These are phyloP conservation scores for Alternaria solani DNA, from an alignment of 2,329 filamentous ascomycete species.

Conservation along the genomic window DNA sequence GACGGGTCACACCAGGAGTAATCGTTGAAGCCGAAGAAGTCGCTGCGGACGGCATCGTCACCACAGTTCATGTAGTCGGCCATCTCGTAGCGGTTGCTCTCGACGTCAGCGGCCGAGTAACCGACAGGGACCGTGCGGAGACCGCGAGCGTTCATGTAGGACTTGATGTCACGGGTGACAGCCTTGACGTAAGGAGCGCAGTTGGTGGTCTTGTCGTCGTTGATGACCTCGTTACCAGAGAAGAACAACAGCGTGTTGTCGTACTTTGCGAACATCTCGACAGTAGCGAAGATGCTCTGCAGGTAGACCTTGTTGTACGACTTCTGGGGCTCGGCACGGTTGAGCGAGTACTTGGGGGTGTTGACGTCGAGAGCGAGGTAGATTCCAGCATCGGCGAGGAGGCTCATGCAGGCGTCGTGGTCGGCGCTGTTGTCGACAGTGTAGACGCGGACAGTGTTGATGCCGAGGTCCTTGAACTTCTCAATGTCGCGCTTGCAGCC, in stretches of 20 bases:
- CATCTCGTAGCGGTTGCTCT: constrained; percentile 84
- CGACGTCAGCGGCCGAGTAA: constrained; percentile 86
- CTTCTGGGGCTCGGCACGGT: constrained; percentile 72
- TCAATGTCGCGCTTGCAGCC: constrained; percentile 81
- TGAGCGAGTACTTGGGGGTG: constrained; percentile 88
- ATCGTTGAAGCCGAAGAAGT: constrained; percentile 91
- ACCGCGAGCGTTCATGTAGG: constrained; percentile 76
- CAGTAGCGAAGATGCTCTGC: constrained; percentile 84
- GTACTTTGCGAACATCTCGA: constrained; percentile 84
- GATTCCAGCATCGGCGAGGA: constrained; percentile 82
- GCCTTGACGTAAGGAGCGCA: constrained; percentile 76
- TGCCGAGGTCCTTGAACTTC: constrained; percentile 82
- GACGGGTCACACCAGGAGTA: constrained; percentile 85
- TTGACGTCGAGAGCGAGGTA: constrained; percentile 93
- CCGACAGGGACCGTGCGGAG: constrained; percentile 76
- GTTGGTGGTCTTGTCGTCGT: constrained; percentile 67
- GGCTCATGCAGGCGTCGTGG: constrained; percentile 86
- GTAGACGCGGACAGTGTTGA: constrained; percentile 94
- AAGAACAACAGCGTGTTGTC: constrained; percentile 87
- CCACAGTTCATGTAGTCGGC: constrained; percentile 96
- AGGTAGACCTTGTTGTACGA: constrained; percentile 92
- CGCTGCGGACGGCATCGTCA: constrained; percentile 79
- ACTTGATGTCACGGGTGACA: constrained; percentile 80
- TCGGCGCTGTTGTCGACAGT: constrained; percentile 84
- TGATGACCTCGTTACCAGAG: constrained; percentile 81